Conservation (phyloP, 441 rosid species). For the Rhodomyrtus psidioides region DNA sequence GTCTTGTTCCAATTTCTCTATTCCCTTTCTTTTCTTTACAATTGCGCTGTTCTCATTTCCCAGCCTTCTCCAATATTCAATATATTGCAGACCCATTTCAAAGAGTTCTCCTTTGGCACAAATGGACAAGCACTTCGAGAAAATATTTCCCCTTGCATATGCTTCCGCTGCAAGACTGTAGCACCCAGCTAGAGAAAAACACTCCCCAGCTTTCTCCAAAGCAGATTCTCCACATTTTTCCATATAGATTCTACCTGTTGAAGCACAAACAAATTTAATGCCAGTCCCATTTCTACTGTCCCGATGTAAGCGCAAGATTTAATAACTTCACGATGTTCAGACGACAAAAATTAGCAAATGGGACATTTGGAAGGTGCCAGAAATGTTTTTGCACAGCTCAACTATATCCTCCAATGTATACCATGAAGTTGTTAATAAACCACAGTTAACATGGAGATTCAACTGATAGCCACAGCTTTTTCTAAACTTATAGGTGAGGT, state of each 20-base stretch:
- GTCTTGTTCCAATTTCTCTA: too few relatives aligned
- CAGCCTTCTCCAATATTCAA: constrained; percentile 22
- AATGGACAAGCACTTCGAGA: constrained; percentile 24
- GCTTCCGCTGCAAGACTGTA: constrained; percentile 36
- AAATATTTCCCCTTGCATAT: constrained; percentile 23
- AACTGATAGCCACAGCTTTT: not conserved
- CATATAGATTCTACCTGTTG: constrained; percentile 31
- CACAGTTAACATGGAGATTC: not conserved
- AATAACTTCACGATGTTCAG: not conserved
- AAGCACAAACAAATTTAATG: not conserved
- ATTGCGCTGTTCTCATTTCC: too few relatives aligned
- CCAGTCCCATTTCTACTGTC: not conserved
- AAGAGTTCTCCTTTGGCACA: constrained; percentile 33
- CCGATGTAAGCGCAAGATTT: not conserved
- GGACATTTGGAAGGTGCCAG: not conserved
- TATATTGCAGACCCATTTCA: constrained; percentile 26
- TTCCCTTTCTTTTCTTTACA: too few relatives aligned
- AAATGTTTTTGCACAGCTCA: not conserved
- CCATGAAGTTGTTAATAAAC: not conserved
- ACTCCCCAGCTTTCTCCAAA: constrained; percentile 3
- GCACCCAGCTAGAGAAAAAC: constrained; percentile 8
- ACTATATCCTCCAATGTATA: not conserved
- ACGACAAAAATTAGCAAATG: not conserved
- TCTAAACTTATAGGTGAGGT: not conserved
- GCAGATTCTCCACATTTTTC: constrained; percentile 30